phyloP scores from a whole-genome alignment of 805 yeast species.

The Lipomyces yamanashiensis region DNA sequence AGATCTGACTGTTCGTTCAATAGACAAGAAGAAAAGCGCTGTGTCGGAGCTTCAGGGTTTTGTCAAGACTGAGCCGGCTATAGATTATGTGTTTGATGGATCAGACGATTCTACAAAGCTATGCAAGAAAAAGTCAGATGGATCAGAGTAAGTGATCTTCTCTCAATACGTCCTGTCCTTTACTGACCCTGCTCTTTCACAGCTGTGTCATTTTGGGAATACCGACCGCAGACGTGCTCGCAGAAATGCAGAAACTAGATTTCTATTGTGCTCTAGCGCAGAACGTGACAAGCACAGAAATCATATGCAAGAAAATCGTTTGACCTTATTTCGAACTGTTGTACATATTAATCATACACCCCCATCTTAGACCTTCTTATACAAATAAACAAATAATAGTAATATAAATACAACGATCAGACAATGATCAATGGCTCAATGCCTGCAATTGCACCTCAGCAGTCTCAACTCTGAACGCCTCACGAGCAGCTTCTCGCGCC shows the following conservation, averaged over 20 bases:
- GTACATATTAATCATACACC: slow-evolving; percentile 8
- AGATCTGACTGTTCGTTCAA: neutral
- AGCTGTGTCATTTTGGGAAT: slow-evolving; percentile 25
- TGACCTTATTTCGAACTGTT: neutral
- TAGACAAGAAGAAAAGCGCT: neutral
- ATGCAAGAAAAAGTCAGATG: slow-evolving; percentile 17
- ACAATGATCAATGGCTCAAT: slow-evolving; percentile 16
- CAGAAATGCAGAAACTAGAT: slow-evolving; percentile 33
- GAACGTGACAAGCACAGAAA: slow-evolving; percentile 27
- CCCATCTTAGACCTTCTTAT: neutral
- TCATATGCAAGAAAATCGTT: slow-evolving; percentile 29
- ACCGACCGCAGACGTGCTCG: slow-evolving; percentile 27
- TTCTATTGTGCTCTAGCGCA: slow-evolving; percentile 29
- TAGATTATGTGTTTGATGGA: slow-evolving; percentile 24
- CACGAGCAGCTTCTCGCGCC: slow-evolving; percentile 24
- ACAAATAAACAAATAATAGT: neutral
- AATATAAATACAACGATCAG: neutral
- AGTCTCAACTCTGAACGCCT: slow-evolving; percentile 26
- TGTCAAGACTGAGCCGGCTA: slow-evolving; percentile 15
- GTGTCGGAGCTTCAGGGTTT: slow-evolving; percentile 1
- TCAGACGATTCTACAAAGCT: slow-evolving; percentile 17
- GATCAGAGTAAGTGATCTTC: slow-evolving; percentile 16
- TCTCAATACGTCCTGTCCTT: too few relatives aligned
- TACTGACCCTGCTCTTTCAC: too few relatives aligned
- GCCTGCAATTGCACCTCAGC: slow-evolving; percentile 32